These are phyloP conservation scores for Globisporangium viniferum DNA, from an alignment of 352 stramenopile genomes.

Conservation along the genomic window DNA sequence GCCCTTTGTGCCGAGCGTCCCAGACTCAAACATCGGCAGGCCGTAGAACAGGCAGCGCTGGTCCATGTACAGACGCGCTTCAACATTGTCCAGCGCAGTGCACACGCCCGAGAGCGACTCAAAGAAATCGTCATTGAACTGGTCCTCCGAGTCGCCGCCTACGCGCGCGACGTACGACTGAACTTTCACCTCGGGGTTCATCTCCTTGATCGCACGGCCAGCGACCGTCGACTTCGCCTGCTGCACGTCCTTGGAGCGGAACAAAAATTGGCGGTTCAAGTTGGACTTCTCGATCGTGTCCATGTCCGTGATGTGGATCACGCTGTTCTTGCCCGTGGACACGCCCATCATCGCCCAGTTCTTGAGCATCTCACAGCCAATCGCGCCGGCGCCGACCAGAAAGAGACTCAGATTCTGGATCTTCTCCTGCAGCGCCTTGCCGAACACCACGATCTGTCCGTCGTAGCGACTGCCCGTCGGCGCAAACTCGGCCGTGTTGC, in stretches of 20 bases:
- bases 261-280: constrained; percentile 98
- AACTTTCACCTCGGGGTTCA: constrained; percentile 96
- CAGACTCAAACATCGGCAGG: constrained; percentile 98
- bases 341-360: constrained; percentile 99
- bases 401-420: constrained; percentile 93
- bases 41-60: constrained; percentile 95
- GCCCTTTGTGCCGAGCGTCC: constrained; percentile 98
- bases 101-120: constrained; percentile 94
- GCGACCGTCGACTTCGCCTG: constrained; percentile 95
- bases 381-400: constrained; percentile 97
- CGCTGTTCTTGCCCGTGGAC: constrained; percentile 74
- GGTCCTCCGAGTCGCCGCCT: constrained; percentile 92
- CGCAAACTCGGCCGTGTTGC: constrained; percentile 50
- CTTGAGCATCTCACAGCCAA: constrained; percentile 99
- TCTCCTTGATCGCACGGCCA: constrained; percentile 88
- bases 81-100: constrained; percentile 98
- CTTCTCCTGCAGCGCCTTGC: constrained; percentile 68
- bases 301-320: constrained; percentile 98
- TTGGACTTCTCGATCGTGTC: constrained; percentile 99
- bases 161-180: constrained; percentile 82
- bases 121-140: constrained; percentile 99
- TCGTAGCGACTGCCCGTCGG: constrained; percentile 89
- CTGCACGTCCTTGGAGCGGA: constrained; percentile 96
- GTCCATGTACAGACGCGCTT: constrained; percentile 98
- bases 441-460: constrained; percentile 91